Base-by-base conservation (phyloP, 2,329 filamentous ascomycete species). In the Alternaria longipes region DNA sequence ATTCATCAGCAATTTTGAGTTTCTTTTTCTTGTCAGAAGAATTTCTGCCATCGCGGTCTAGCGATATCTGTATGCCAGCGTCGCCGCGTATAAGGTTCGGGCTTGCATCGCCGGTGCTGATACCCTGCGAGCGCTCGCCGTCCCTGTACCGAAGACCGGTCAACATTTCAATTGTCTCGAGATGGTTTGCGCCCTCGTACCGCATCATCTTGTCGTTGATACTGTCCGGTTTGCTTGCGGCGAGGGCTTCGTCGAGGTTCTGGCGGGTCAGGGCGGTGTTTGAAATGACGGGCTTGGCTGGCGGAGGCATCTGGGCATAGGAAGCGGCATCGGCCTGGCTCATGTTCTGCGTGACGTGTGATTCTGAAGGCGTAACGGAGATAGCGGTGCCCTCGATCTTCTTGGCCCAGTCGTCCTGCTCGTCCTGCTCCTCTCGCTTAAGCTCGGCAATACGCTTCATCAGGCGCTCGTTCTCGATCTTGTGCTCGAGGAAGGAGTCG, bases 401-500 rank as follows among this genome's bases (percentile, higher is more conserved):
- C 70, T 84, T 86, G 42, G 82, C 75, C 83, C 87, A 89, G 45
- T 89, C 86, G 60, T 91, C 90, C 16, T 85, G 84, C 62, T 96
- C 94, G 56, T 94, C 91, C 58, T 90, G 88, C 77, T 97, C 94
- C 78, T 97, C 94, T 63, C 87, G 86, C 68, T 91, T 92, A 56
- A 97, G 83, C 79, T 96, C 93, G 18, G 90, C 89, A 63, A 98
- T 97, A 44, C 92, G 89, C 70, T 92, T 91, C 72, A 88, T 89
- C 50, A 98, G 80, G 5, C 94, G 88, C 81, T 97, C 93, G 72
- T 97, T 97, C 78, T 97, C 94, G 56, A 97, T 94, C 80, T 97
- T 97, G 81, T 97, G 94, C 77, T 98, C 94, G 28, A 98, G 84
- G 72, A 97, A 97, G 0, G 93, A 96, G 80, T 98, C 94, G 20